Evolutionary conservation across 139 green algal genomes (phyloP), one percentile per base, ranked within the genome.

Genomic region (Eudorina sp.): DNA sequence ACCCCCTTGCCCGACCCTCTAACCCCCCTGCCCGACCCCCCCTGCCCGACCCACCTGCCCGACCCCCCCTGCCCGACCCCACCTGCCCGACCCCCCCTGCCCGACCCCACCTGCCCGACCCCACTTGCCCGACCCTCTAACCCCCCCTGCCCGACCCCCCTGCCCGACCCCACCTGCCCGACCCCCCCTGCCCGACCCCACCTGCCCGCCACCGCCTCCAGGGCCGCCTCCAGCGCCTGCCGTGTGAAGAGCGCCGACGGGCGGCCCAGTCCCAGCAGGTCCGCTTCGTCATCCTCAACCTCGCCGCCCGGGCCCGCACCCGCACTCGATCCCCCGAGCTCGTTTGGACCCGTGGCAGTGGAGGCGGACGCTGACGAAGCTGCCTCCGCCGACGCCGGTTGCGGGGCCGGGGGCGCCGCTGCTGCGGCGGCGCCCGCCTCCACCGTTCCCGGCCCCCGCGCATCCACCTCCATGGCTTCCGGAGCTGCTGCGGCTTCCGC

Each of bases 221-320:
- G n/a, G 8, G 82, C 82, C 45, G 25, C 64, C 82, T 88, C 82
- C 64, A 88, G 82, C 34, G 82, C 82, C 64, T 69, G 31, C 4
- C 66, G 64, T 2, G 55, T 70, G 68, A 88, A 88, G 31, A 88
- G 62, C 66, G 43, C 31, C 25, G 46, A 58, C 11, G 82, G 62
- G 16, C 82, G 82, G 25, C 66, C 82, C 82, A 79, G 64, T 8
- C 82, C 82, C 82, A 88, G 46, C 66, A 53, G 27, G 45, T 88
- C 64, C 6, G 77, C 77, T 1, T 41, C 76, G 53, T 53, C 76
- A 31, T 34, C n/a, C 48, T 9, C 75, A n/a, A 3, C 46, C 13
- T 0, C 31, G 19, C 75, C 38, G n/a, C 55, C 25, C 5, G 25
- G 0, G 78, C 55, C 55, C 41, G 31, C 79, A 18, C n/a, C 60